Evolutionary conservation across 2,329 filamentous ascomycete genomes (phyloP).

Genomic region (Aspergillus vadensis): DNA sequence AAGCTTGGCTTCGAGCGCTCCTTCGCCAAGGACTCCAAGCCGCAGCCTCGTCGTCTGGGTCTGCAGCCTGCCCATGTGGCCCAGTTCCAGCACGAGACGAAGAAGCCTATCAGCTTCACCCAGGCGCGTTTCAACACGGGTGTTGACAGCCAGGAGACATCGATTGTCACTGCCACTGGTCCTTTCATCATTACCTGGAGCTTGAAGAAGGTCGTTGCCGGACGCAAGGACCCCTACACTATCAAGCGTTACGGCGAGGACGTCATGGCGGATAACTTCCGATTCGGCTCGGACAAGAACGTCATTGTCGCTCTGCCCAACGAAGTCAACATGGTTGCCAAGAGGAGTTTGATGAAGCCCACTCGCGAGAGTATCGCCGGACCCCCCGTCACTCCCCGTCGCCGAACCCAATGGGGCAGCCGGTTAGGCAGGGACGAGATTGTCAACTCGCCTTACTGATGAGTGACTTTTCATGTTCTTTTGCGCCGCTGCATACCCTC

Average conservation of each 20-base stretch:
- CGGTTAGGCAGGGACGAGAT: constrained; percentile 76
- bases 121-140: constrained; percentile 93
- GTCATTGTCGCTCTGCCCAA: constrained; percentile 96
- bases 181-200: constrained; percentile 98
- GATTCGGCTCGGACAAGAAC: constrained; percentile 95
- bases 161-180: constrained; percentile 93
- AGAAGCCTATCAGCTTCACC: constrained; percentile 81
- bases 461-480: constrained; percentile 13
- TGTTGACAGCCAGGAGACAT: constrained; percentile 77
- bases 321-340: constrained; percentile 96
- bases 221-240: constrained; percentile 83
- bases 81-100: constrained; percentile 96
- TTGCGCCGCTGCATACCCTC: constrained; percentile 33
- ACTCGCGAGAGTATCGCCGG: constrained; percentile 88
- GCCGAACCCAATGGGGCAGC: constrained; percentile 37
- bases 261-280: constrained; percentile 98
- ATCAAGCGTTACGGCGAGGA: constrained; percentile 96
- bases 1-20: constrained; percentile 96
- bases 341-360: constrained; percentile 79
- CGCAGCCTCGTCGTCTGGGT: constrained; percentile 85
- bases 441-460: constrained; percentile 70
- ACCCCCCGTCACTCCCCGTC: constrained; percentile 53
- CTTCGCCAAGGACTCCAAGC: constrained; percentile 90
- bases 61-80: constrained; percentile 90
- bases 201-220: constrained; percentile 81